A percentile compares a stretch with the other conserved stretches of the same genome.
phyloP scores from a whole-genome alignment of 352 stramenopile genomes.

The Lagenidium giganteum region DNA sequence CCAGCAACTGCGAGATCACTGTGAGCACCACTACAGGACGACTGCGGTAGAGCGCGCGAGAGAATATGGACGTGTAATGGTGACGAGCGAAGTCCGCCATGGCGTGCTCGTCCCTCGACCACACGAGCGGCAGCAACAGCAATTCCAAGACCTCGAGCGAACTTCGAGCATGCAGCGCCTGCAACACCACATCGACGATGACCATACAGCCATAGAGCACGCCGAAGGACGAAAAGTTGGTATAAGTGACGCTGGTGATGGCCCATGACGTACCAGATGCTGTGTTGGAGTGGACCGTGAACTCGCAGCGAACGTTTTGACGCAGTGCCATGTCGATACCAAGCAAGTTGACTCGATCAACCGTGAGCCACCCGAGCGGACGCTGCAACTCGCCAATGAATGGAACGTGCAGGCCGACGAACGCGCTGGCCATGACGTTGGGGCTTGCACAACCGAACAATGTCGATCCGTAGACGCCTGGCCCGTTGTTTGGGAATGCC shows the following conservation, averaged over 20 bases:
- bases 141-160: slow-evolving; percentile 26
- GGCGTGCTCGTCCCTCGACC: slow-evolving; percentile 13
- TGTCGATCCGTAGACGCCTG: slow-evolving; percentile 14
- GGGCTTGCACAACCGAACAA: slow-evolving; percentile 43
- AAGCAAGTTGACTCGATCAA: slow-evolving; percentile 44
- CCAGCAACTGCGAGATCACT: slow-evolving; percentile 32
- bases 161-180: slow-evolving; percentile 20
- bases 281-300: slow-evolving; percentile 6
- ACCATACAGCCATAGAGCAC: slow-evolving; percentile 45
- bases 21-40: slow-evolving; percentile 29
- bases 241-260: slow-evolving; percentile 7
- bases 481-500: slow-evolving; percentile 26
- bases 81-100: slow-evolving; percentile 5
- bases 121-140: slow-evolving; percentile 24
- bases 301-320: slow-evolving; percentile 34
- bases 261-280: not conserved
- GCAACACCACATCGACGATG: slow-evolving; percentile 27
- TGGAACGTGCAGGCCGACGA: slow-evolving; percentile 33
- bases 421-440: slow-evolving; percentile 30
- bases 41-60: slow-evolving; percentile 53
- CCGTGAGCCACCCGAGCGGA: slow-evolving; percentile 31
- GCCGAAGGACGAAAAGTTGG: slow-evolving; percentile 55
- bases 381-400: slow-evolving; percentile 26
- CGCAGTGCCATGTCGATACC: slow-evolving; percentile 43
- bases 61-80: slow-evolving; percentile 39